Evolutionary conservation across 129 eudicot genomes (phyloP), one percentile per base, ranked within the genome.

Genomic region (Dittrichia graveolens): DNA sequence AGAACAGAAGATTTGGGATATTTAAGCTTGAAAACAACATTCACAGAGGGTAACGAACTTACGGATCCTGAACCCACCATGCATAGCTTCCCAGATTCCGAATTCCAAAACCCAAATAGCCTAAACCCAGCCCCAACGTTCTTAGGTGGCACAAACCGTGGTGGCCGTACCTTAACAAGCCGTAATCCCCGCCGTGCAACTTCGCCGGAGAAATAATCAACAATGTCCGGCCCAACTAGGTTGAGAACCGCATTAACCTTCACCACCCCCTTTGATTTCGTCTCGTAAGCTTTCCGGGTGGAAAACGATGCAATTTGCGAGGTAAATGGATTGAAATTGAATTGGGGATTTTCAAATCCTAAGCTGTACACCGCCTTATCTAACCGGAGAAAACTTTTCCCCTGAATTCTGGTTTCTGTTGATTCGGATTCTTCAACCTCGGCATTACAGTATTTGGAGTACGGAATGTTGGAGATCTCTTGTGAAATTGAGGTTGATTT

Each of bases 51-150:
- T 42, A 79, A 71, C 37, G 39, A 56, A 13, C 83, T 77, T 24
- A 50, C 77, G 31, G 77, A 70, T 35, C 87, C 96, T 37, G 88
- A 83, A 41, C 95, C 97, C 3, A 91, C 87, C 97, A 91, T 91
- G 71, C 97, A 91, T 8, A 91, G 50, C 46, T 83, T 81, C 66
- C 96, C 96, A 4, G 83, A 52, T 34, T 19, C 46, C 39, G 83
- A 71, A 63, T 75, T 46, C 92, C 93, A 89, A 65, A 75, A 86
- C 69, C 99, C 99, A 34, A 55, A 80, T 48, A 93, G 44, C 63
- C 43, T 14, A 79, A 87, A 87, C 45, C 45, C 71, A 39, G 85
- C 84, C 45, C 85, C 81, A 11, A 38, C 45, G 6, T 59, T 16
- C 48, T 12, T 53, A 45, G 72, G 76, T 2, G 67, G 78, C 79